Evolutionary conservation across 208 protist species (phyloP).

Genomic region (Entamoeba histolytica): DNA sequence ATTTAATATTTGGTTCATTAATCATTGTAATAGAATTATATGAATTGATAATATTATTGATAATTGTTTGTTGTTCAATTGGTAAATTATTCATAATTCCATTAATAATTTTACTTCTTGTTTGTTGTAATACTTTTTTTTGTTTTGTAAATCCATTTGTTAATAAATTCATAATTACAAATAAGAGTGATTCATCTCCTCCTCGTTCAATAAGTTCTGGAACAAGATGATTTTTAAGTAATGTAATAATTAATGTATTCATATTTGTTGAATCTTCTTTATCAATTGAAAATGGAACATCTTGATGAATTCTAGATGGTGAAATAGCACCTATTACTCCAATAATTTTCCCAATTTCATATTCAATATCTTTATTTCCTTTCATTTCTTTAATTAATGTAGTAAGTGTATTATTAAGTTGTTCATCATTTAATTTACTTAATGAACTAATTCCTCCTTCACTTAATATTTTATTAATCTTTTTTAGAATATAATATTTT

Average conservation of each 20-base stretch:
- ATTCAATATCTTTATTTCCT: not conserved
- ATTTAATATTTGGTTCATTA: too few species aligned
- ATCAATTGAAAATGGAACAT: too few species aligned
- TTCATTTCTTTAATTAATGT: not conserved
- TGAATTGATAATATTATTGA: not conserved
- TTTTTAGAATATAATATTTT: not conserved
- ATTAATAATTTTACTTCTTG: too few species aligned
- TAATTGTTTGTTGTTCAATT: not conserved
- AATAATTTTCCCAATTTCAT: not conserved
- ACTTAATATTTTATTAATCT: not conserved
- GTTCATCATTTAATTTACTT: not conserved
- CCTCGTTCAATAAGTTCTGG: not conserved
- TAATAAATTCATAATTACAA: not conserved
- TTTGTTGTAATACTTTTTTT: too few species aligned
- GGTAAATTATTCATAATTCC: not conserved
- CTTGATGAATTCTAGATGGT: not conserved
- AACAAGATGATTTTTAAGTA: not conserved
- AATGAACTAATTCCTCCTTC: not conserved
- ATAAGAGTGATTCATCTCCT: not conserved
- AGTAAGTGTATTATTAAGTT: not conserved
- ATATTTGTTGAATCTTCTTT: not conserved
- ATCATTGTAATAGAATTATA: not conserved
- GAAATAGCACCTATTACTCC: not conserved
- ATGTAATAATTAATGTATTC: not conserved
- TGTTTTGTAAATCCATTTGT: not conserved